phyloP scores from a whole-genome alignment of 164 flowering plant genomes.

The Kingdonia uniflora region DNA sequence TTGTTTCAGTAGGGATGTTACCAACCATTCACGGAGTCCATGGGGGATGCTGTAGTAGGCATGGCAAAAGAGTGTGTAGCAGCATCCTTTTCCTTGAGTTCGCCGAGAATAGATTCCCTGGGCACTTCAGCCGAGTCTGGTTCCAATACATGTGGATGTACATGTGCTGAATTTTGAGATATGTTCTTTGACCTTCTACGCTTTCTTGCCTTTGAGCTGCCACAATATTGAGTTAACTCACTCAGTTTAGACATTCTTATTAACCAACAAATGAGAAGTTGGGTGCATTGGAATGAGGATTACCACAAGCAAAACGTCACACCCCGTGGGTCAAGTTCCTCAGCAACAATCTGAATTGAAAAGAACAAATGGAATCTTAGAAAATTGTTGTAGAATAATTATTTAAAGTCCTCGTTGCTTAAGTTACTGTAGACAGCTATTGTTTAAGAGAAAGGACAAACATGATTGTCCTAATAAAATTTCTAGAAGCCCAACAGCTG shows the following conservation, averaged over 20 bases:
- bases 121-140: slow-evolving; percentile 31
- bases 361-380: neutral
- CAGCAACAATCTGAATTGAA: slow-evolving; percentile 43
- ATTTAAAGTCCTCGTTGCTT: too few species aligned
- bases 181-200: slow-evolving; percentile 30
- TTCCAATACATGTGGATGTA: slow-evolving; percentile 42
- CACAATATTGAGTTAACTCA: slow-evolving; percentile 5
- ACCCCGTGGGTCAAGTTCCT: slow-evolving; percentile 52
- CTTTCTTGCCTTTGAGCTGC: slow-evolving; percentile 52
- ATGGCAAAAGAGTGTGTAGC: slow-evolving; percentile 21
- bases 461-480: too few species aligned
- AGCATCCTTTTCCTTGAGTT: slow-evolving; percentile 30
- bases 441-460: neutral
- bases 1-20: neutral
- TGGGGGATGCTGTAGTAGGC: slow-evolving; percentile 10
- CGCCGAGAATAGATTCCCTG: slow-evolving; percentile 22
- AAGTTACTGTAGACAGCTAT: too few species aligned
- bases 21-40: slow-evolving; percentile 11
- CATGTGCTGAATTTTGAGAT: slow-evolving; percentile 32
- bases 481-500: too few species aligned
- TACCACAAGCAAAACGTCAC: slow-evolving; percentile 75
- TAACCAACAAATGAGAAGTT: neutral
- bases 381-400: too few species aligned
- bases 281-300: slow-evolving; percentile 5
- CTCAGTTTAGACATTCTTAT: neutral